Evolutionary conservation across 768 basidiomycete species (phyloP).

Genomic region (Serendipita indica): DNA sequence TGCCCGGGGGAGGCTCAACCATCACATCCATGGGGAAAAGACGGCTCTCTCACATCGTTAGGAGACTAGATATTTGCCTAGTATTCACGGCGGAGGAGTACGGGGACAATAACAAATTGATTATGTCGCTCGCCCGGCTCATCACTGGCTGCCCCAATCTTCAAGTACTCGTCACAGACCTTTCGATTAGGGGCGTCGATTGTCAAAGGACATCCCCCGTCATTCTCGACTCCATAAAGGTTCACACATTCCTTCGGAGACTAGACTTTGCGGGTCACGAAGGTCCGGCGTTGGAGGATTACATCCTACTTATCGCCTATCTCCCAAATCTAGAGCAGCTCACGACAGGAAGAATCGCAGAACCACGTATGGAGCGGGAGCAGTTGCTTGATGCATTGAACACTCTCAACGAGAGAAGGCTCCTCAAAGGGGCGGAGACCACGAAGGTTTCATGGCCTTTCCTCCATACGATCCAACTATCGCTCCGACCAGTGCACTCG

Average conservation of each 20-base stretch:
- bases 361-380: neutral
- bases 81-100: neutral
- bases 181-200: neutral
- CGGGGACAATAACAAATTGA: neutral
- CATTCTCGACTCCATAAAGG: neutral
- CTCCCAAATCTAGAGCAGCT: neutral
- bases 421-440: neutral
- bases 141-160: neutral
- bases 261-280: constrained; percentile 8
- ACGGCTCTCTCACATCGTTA: neutral
- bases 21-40: no score
- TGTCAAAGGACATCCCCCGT: neutral
- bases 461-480: neutral
- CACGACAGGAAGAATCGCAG: neutral
- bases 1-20: no score
- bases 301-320: neutral
- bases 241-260: neutral
- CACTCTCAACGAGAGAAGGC: neutral
- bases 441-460: neutral
- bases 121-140: neutral
- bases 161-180: neutral
- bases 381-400: neutral
- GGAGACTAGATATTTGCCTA: neutral
- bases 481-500: neutral
- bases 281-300: neutral